phyloP scores from a whole-genome alignment of 352 stramenopile genomes.

The Phytophthora boehmeriae region DNA sequence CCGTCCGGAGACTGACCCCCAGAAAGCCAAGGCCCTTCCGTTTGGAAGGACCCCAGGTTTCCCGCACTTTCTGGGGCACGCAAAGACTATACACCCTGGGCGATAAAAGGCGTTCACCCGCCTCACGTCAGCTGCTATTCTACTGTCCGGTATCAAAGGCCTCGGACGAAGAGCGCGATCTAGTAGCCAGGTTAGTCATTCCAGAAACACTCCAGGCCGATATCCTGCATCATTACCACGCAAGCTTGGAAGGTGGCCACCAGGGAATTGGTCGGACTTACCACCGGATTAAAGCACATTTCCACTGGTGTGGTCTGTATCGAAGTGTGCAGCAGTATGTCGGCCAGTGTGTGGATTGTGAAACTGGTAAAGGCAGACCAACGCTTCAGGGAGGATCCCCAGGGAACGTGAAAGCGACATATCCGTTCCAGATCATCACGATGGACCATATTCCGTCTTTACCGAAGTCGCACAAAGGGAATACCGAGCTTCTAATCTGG shows the following conservation, averaged over 20 bases:
- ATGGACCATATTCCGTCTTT: constrained; percentile 33
- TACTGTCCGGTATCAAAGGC: background rate
- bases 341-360: constrained; percentile 9
- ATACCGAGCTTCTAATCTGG: constrained; percentile 26
- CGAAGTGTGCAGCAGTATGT: constrained; percentile 10
- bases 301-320: constrained; percentile 12
- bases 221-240: no score
- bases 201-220: background rate
- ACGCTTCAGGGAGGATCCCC: constrained; percentile 9
- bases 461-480: no score
- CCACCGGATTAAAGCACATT: background rate
- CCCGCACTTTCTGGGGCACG: no score
- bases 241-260: constrained; percentile 5
- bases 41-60: no score
- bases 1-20: no score
- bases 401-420: constrained; percentile 14
- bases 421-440: constrained; percentile 31
- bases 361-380: constrained; percentile 19
- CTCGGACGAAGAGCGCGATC: background rate
- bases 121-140: background rate
- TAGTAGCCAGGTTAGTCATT: background rate
- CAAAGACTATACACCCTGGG: no score
- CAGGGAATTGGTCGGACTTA: constrained; percentile 11
- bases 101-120: no score
- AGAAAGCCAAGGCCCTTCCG: no score